A percentile compares a stretch with the other conserved stretches of the same genome.
Conservation (phyloP, 768 basidiomycete species). For the Lentinula sp. region DNA sequence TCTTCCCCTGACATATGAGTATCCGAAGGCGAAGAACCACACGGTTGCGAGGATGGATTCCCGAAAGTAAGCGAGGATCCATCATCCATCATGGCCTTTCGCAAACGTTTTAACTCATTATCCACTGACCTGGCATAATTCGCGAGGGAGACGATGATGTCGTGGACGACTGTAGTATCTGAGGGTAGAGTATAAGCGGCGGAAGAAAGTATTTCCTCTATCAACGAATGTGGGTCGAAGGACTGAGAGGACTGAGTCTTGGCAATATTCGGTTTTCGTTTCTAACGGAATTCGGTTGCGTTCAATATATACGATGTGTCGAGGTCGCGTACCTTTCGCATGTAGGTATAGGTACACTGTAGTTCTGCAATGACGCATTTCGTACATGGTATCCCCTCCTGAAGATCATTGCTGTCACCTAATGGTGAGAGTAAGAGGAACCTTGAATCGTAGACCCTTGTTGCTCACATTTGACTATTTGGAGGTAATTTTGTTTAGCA, state of each 20-base stretch:
- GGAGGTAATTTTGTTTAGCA: not conserved
- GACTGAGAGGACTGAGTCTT: not conserved
- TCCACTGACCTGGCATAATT: not conserved
- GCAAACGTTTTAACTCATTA: not conserved
- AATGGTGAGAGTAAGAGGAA: not conserved
- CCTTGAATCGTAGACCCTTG: not conserved
- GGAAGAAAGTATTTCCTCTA: not conserved
- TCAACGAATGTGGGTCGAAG: not conserved
- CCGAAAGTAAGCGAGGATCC: not conserved
- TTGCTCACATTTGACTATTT: not conserved
- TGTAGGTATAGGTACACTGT: not conserved
- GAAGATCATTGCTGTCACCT: not conserved
- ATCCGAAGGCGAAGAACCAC: not conserved
- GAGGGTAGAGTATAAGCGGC: not conserved
- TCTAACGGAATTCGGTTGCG: not conserved
- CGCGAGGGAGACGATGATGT: not conserved
- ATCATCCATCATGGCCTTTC: not conserved
- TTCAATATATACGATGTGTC: not conserved
- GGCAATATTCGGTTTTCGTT: slow-evolving; percentile 2
- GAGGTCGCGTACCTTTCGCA: not conserved
- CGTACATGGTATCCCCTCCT: not conserved
- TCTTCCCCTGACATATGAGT: not conserved
- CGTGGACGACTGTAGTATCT: not conserved
- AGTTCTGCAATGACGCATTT: not conserved
- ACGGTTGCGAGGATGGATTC: not conserved